Conservation (phyloP, 257 asterid genomes). For the Verbascum thapsus region DNA sequence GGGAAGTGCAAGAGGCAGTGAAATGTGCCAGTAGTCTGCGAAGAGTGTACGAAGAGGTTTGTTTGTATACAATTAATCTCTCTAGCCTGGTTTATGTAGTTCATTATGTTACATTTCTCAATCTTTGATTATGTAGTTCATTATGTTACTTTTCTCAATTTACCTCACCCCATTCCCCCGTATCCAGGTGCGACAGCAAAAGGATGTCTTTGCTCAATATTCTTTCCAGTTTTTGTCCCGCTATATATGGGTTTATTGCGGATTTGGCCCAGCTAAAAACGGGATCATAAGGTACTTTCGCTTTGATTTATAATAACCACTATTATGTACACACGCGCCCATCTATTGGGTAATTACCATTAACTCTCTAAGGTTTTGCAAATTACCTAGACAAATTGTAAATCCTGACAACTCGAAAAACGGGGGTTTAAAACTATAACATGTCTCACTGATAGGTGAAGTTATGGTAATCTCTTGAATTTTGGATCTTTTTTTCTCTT, state of each 20-base stretch:
- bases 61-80: slow-evolving; percentile 27
- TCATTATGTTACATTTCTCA: background rate
- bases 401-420: no score
- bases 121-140: slow-evolving; percentile 1
- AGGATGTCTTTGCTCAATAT: slow-evolving; percentile 61
- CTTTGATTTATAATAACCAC: slow-evolving; percentile 11
- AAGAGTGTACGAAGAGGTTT: slow-evolving; percentile 93
- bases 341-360: no score
- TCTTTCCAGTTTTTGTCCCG: slow-evolving; percentile 66
- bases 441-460: no score
- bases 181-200: slow-evolving; percentile 74
- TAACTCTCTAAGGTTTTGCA: no score
- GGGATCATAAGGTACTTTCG: slow-evolving; percentile 74
- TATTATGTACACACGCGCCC: background rate
- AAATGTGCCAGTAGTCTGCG: slow-evolving; percentile 77
- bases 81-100: background rate
- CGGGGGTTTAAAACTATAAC: no score
- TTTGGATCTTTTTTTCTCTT: no score
- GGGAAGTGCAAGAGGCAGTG: slow-evolving; percentile 79
- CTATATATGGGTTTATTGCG: slow-evolving; percentile 82
- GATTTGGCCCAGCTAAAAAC: slow-evolving; percentile 66
- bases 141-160: background rate
- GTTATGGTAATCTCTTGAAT: no score
- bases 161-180: background rate
- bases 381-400: no score